Base-by-base conservation (phyloP, 2,329 filamentous ascomycete genomes). In the Coniella lustricola region DNA sequence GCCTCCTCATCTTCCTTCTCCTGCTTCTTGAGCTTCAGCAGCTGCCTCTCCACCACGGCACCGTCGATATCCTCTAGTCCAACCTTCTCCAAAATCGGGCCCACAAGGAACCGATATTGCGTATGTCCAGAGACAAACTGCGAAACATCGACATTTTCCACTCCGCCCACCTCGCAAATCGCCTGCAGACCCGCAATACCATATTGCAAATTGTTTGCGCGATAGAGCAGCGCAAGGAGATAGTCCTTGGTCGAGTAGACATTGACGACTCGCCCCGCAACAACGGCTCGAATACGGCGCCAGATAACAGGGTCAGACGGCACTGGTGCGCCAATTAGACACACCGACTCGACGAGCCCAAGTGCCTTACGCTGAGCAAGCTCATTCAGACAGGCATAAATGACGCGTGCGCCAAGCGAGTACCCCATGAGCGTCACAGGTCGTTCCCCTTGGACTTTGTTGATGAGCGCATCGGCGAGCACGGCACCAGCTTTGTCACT, bases 221-320 rank as follows among this genome's bases (percentile, higher is more conserved):
- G 82, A 64, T 96, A 95, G 16, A 95, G 71, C 62, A 95, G 91
- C 1, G 82, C 90, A 1, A 96, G 79, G 25, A 96, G 81, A 60
- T 89, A 87, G 65, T 96, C 90, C 51, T 93, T 90, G 44, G 84
- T 81, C 2, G 87, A 91, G 66, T 85, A 95, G 8, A 91, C 88
- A 58, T 96, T 96, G 57, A 95, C 84, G 7, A 96, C 76, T 49
- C 85, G 78, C 3, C 90, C 90, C 1, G 84, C 81, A 1, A 95
- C 89, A 0, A 91, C 87, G 34, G 79, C 81, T 20, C 88, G 80
- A 55, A 95, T 81, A 32, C 79, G 73, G 35, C 83, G 77, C 90
- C 90, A 96, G 56, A 88, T 80, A 1, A 74, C 74, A 0, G 77
- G 67, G 41, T 84, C 78, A 0, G 84, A 87, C 0, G 90, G 88